Evolutionary conservation across 257 asterid genomes (phyloP), one percentile per base, ranked within the genome.

Genomic region (Fraxinus excelsior): DNA sequence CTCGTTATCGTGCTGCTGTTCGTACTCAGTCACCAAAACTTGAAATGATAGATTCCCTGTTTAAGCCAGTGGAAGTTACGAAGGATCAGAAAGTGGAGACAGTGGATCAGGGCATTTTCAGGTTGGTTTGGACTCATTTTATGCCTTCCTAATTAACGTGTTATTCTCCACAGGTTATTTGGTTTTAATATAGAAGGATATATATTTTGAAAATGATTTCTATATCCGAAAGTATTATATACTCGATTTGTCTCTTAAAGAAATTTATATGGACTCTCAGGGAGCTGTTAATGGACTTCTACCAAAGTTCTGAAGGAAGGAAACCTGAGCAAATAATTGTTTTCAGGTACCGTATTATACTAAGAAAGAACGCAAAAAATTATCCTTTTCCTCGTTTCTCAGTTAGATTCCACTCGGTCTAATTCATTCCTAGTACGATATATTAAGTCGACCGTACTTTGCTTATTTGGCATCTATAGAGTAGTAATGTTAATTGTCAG

Each of bases 1-100:
- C 96, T 4, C 85, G 82, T 25, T 90, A 90, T 69, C 77, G 94
- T 46, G 96, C 97, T 64, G 87, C 87, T 28, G 97, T 89, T 38
- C 86, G 95, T 53, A 77, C 95, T 6, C 97, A 92, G 76, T 82
- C 96, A 0, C 88, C 93, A 18, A 89, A 84, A 68, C 71, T 81
- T n/a, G 96, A 92, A 56, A 84, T 92, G 91, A 88, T 92, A 0
- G 96, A 88, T 70, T 74, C 82, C 18, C 81, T 92, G 65, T 86
- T 68, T 49, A 88, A 89, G 81, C 77, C 70, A 60, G 88, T 76
- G 14, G 73, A 89, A 0, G 88, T 44, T 21, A 72, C 81, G 1
- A 58, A 76, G 51, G 96, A 90, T 80, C 79, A 72, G 2, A 56
- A 56, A 56, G 66, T 19, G 26, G 28, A 56, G 28, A n/a, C 11